phyloP scores from a whole-genome alignment of 2,329 filamentous ascomycete species.

The Alternaria sp. region DNA sequence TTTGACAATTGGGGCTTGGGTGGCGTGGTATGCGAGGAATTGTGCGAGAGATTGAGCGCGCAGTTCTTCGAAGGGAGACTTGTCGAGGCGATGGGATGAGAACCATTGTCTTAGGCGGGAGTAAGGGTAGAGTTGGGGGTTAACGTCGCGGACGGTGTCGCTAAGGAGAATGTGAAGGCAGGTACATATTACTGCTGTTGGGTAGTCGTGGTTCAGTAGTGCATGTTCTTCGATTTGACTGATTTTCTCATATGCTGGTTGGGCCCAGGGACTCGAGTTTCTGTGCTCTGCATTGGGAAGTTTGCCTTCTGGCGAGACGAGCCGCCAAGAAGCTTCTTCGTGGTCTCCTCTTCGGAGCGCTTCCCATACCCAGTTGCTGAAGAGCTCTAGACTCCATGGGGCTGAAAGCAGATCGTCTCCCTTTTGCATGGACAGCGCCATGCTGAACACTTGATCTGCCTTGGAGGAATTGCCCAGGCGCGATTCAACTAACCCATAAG shows the following conservation, averaged over 20 bases:
- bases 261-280: constrained; percentile 16
- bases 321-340: constrained; percentile 41
- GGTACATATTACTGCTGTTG: constrained; percentile 62
- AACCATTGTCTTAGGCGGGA: constrained; percentile 34
- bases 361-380: constrained; percentile 71
- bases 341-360: constrained; percentile 61
- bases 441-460: constrained; percentile 71
- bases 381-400: constrained; percentile 58
- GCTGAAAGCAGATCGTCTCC: constrained; percentile 62
- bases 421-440: constrained; percentile 69
- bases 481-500: constrained; percentile 78
- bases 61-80: constrained; percentile 63
- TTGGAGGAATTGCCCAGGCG: constrained; percentile 65
- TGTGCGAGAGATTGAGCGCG: constrained; percentile 74
- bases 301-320: constrained; percentile 44
- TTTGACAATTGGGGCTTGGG: constrained; percentile 70
- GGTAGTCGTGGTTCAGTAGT: constrained; percentile 57
- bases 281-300: constrained; percentile 5
- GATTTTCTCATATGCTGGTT: constrained; percentile 25
- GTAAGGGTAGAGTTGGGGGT: constrained; percentile 53
- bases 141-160: constrained; percentile 65
- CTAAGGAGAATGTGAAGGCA: constrained; percentile 72
- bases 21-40: constrained; percentile 73
- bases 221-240: constrained; percentile 60
- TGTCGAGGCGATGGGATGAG: constrained; percentile 27